These are phyloP conservation scores for Massospora cicadina DNA, from an alignment of 371 early-diverging fungal genomes.

Conservation along the genomic window DNA sequence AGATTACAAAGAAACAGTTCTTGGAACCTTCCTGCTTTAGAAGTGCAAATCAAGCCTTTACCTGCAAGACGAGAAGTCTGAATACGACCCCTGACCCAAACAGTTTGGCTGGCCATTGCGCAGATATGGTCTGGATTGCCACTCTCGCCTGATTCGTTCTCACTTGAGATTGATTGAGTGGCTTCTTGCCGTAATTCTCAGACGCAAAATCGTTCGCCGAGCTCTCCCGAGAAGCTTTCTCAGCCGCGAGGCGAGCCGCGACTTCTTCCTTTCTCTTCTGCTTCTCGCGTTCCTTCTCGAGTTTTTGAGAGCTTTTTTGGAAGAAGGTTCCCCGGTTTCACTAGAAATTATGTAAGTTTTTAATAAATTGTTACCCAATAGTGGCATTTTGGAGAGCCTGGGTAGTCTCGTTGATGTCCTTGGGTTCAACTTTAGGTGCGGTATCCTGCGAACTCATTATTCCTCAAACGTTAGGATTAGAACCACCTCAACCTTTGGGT, in stretches of 20 bases:
- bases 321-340: conserved; percentile 76
- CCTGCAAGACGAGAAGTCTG: conserved; percentile 79
- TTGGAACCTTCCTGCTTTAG: conserved; percentile 35
- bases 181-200: conserved; percentile 74
- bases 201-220: conserved; percentile 28
- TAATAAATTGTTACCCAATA: not conserved
- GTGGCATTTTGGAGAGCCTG: not conserved
- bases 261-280: conserved; percentile 58
- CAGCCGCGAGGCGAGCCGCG: conserved; percentile 63
- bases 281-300: conserved; percentile 80
- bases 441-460: not conserved
- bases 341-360: conserved; percentile 15
- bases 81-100: conserved; percentile 75
- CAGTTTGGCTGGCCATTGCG: conserved; percentile 47
- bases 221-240: conserved; percentile 66
- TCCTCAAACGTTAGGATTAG: too few relatives aligned
- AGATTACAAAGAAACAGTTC: conserved; percentile 81
- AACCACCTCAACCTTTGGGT: too few relatives aligned
- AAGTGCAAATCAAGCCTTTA: conserved; percentile 14
- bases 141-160: conserved; percentile 28
- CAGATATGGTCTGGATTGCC: conserved; percentile 37
- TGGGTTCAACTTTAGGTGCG: not conserved
- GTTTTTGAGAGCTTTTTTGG: conserved; percentile 87
- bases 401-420: not conserved
- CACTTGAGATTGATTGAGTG: conserved; percentile 66